phyloP scores from a whole-genome alignment of 192 early-diverging fungal species.

The Backusella tarrabulga region DNA sequence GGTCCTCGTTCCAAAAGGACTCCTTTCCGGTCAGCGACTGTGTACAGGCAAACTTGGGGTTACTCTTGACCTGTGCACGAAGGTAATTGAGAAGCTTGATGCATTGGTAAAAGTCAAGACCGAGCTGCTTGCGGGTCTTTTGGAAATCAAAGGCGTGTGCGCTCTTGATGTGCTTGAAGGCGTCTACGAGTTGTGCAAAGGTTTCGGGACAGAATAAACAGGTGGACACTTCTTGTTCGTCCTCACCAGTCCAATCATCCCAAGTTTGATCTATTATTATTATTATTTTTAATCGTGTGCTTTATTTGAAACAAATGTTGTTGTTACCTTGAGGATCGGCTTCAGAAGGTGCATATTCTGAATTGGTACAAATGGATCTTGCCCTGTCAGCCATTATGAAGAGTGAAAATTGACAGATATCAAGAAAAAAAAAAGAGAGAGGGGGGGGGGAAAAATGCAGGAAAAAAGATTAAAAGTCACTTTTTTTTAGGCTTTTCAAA shows the following conservation, averaged over 20 bases:
- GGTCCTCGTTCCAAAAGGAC: slow-evolving; percentile 63
- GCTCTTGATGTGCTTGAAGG: slow-evolving; percentile 61
- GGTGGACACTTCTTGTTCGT: slow-evolving; percentile 46
- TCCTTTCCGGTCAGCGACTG: slow-evolving; percentile 46
- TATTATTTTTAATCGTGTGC: no score
- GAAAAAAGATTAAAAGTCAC: neutral
- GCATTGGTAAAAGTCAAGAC: slow-evolving; percentile 87
- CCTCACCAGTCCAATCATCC: slow-evolving; percentile 73
- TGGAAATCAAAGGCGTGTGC: slow-evolving; percentile 72
- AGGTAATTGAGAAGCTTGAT: slow-evolving; percentile 77
- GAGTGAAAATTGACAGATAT: no score
- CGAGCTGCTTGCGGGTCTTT: slow-evolving; percentile 34
- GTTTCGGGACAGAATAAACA: slow-evolving; percentile 70
- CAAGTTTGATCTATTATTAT: slow-evolving; percentile 40
- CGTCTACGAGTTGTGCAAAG: slow-evolving; percentile 44
- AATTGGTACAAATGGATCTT: slow-evolving; percentile 7
- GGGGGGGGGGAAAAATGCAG: neutral
- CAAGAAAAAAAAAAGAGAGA: neutral
- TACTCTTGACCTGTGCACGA: slow-evolving; percentile 34
- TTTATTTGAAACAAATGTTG: neutral
- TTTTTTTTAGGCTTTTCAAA: neutral
- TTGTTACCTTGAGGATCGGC: slow-evolving; percentile 27
- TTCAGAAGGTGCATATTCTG: slow-evolving; percentile 27
- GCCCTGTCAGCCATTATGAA: neutral
- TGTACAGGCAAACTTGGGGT: slow-evolving; percentile 18